phyloP scores from a whole-genome alignment of 2,329 filamentous ascomycete species.

The Atkinsonella hypoxylon region DNA sequence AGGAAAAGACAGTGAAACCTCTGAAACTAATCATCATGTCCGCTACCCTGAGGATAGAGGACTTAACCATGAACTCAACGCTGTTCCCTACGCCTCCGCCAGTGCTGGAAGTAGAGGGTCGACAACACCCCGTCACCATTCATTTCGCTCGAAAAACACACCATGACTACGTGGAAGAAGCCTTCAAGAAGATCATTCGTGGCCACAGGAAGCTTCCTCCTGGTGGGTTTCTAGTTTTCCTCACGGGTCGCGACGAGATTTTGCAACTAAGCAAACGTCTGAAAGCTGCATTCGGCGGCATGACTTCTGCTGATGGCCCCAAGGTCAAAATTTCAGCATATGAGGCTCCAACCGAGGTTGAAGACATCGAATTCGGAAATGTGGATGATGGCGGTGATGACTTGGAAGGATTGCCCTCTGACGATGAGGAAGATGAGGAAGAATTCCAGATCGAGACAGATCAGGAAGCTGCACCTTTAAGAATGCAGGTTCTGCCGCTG shows the following conservation, averaged over 20 bases:
- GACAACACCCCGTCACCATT: constrained; percentile 79
- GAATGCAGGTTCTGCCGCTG: constrained; percentile 81
- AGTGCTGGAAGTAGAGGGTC: constrained; percentile 78
- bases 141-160: constrained; percentile 80
- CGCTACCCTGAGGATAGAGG: constrained; percentile 79
- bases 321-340: constrained; percentile 65
- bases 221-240: constrained; percentile 84
- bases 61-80: constrained; percentile 73
- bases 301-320: constrained; percentile 44
- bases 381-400: constrained; percentile 49
- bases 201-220: constrained; percentile 84
- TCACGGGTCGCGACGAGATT: constrained; percentile 92
- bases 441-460: constrained; percentile 61
- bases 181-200: constrained; percentile 72
- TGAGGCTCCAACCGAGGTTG: constrained; percentile 69
- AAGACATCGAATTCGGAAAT: constrained; percentile 75
- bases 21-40: constrained; percentile 98
- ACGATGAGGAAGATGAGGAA: constrained; percentile 42
- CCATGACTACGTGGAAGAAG: constrained; percentile 82
- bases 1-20: constrained; percentile 60
- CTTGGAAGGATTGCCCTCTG: constrained; percentile 46
- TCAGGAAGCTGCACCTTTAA: constrained; percentile 44
- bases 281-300: constrained; percentile 51
- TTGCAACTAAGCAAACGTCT: constrained; percentile 67
- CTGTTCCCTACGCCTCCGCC: constrained; percentile 73